Base-by-base conservation (phyloP, 345 rosid species). In the Salix arbutifolia region DNA sequence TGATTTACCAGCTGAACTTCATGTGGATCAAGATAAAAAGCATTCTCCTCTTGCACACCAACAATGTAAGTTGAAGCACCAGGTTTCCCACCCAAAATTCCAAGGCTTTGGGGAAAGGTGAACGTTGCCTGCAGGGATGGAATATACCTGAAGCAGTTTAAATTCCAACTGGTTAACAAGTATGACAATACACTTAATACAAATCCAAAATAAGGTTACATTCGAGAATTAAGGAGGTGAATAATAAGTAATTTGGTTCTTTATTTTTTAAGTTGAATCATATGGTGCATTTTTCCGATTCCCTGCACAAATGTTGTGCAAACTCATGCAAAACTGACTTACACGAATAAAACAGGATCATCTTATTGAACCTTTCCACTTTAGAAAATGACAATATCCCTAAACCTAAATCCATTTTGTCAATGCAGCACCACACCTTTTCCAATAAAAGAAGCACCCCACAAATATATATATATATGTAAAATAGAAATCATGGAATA, bases 1-100 rank as follows among this genome's bases (percentile, higher is more conserved):
- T 60, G 73, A 61, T 71, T 80, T 90, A 91, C 99, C 88, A 69
- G 86, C 73, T 90, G 99, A 77, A 87, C 92, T 4, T 90, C 91
- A 56, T 96, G 99, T 0, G 99, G 99, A 86, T 95, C 98, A 70
- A 96, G 99, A 84, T 91, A 96, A 69, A 91, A 86, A 68, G 87
- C 91, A 74, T 86, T 84, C 30, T 89, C 92, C 52, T 90, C 98
- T 86, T 96, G 98, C 76, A 96, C 92, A 10, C 97, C 99, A 64
- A 96, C 82, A 52, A 96, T 87, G 82, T 96, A 96, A 73, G 96
- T 91, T 9, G 99, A 96, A 73, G 93, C 86, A 79, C 97, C 89
- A 58, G 99, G 91, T 85, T 92, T 96, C 26, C 99, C 99, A 76
- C 99, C 98, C 84, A 96, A 75, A 73, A 96, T 87, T 48, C 99